Percentiles rank a stretch among this genome's conserved stretches.
These are phyloP conservation scores for Pochonia chlamydosporia DNA, from an alignment of 2,329 filamentous ascomycete species.

Conservation along the genomic window DNA sequence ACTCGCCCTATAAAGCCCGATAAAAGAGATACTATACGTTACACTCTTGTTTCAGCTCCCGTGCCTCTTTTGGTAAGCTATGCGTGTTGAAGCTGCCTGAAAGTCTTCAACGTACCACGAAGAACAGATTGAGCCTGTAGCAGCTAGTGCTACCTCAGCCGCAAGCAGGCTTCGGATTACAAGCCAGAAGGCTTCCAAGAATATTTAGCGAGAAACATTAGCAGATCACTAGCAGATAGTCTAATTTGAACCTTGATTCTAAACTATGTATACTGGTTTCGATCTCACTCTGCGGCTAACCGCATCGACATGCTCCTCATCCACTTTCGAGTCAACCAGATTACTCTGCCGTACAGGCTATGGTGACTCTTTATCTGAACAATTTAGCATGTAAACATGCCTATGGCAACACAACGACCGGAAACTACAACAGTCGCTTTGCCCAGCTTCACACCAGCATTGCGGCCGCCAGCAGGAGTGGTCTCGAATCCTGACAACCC, in stretches of 20 bases:
- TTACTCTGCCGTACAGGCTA: too few species aligned
- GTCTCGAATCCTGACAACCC: conserved; percentile 6
- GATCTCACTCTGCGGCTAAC: not conserved
- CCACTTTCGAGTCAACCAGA: not conserved
- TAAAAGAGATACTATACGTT: too few species aligned
- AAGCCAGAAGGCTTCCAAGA: not conserved
- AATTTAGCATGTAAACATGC: not conserved
- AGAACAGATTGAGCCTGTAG: not conserved
- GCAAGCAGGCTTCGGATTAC: not conserved
- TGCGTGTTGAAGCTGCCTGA: too few species aligned
- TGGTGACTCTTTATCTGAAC: too few species aligned
- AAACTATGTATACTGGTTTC: not conserved
- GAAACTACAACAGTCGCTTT: not conserved
- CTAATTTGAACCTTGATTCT: not conserved
- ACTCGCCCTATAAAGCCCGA: too few species aligned
- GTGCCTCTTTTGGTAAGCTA: too few species aligned
- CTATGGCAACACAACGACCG: not conserved
- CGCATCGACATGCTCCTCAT: not conserved
- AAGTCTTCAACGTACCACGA: too few species aligned
- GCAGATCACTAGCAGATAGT: not conserved
- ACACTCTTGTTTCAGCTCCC: too few species aligned
- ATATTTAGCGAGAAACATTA: not conserved
- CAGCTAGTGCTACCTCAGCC: not conserved
- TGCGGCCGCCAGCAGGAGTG: conserved; percentile 6
- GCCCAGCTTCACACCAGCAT: conserved; percentile 2